A percentile compares a stretch with the other conserved stretches of the same genome.
Conservation (phyloP, 2,329 filamentous ascomycete genomes). For the Pyrenophora seminiperda region DNA sequence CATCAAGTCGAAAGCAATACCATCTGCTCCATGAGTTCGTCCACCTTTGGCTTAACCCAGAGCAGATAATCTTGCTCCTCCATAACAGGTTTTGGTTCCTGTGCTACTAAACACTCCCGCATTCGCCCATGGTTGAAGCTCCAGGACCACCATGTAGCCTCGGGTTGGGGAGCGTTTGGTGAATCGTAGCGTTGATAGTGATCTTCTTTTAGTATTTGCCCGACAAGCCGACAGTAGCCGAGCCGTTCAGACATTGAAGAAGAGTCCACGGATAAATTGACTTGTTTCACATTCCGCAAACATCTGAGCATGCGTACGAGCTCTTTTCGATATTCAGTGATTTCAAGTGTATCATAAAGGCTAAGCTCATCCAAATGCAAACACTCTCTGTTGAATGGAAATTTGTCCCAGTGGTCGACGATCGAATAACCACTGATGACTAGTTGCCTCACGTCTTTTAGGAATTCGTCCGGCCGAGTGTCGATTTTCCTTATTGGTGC, state of each 20-base stretch:
- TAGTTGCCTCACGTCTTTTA: constrained; percentile 39
- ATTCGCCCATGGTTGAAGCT: constrained; percentile 31
- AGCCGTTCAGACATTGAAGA: constrained; percentile 8
- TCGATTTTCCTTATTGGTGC: constrained; percentile 15
- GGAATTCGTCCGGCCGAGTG: constrained; percentile 23
- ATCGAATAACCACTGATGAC: constrained; percentile 36
- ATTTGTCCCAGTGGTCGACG: constrained; percentile 38
- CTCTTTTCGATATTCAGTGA: constrained; percentile 32
- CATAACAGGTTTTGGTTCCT: constrained; percentile 34
- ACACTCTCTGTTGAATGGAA: constrained; percentile 39
- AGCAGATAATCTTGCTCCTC: constrained; percentile 48
- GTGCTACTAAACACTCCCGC: constrained; percentile 38
- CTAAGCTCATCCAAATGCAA: constrained; percentile 36
- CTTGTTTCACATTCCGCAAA: constrained; percentile 38
- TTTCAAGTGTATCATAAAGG: too few relatives aligned
- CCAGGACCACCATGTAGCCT: constrained; percentile 51
- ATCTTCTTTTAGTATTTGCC: constrained; percentile 49
- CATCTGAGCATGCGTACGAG: constrained; percentile 42
- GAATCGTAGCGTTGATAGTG: constrained; percentile 49
- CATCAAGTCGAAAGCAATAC: not conserved
- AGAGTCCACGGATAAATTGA: constrained; percentile 39
- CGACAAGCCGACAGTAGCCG: constrained; percentile 44
- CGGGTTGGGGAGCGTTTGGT: constrained; percentile 30
- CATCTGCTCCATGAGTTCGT: constrained; percentile 34
- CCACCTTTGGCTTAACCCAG: constrained; percentile 45